These are phyloP conservation scores for Cadophora sp. DNA, from an alignment of 2,329 filamentous ascomycete species.

Conservation along the genomic window DNA sequence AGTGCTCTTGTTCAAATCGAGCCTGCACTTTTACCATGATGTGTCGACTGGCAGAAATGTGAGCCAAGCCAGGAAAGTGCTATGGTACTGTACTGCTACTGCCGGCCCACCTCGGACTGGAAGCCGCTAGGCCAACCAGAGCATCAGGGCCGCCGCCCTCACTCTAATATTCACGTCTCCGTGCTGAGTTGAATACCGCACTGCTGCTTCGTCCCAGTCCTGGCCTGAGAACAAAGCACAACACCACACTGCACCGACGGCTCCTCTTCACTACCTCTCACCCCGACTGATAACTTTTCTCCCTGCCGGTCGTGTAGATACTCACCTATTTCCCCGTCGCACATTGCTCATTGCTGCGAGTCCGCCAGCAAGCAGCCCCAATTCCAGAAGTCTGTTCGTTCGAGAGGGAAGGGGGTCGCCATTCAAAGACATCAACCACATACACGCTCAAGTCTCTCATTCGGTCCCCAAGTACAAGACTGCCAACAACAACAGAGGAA, in stretches of 20 bases:
- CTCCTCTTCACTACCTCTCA: background rate
- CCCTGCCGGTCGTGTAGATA: background rate
- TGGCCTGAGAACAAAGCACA: constrained; percentile 24
- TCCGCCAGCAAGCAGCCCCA: constrained; percentile 16
- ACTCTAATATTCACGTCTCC: constrained; percentile 24
- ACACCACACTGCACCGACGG: background rate
- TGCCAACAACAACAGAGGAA: background rate
- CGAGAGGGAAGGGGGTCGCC: constrained; percentile 33
- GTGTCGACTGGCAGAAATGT: too few species aligned
- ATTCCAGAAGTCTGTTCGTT: constrained; percentile 29
- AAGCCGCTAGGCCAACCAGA: constrained; percentile 19
- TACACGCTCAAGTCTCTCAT: background rate
- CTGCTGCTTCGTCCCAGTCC: background rate
- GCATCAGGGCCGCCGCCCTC: background rate
- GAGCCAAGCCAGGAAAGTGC: background rate
- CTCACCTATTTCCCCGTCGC: constrained; percentile 11
- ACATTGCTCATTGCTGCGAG: constrained; percentile 19
- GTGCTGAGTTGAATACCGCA: constrained; percentile 15
- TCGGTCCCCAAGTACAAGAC: background rate
- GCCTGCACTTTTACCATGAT: too few species aligned
- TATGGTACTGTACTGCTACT: background rate
- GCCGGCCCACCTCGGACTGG: constrained; percentile 18
- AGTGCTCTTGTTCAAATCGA: background rate
- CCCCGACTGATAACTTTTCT: background rate
- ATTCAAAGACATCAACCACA: constrained; percentile 3